phyloP scores from a whole-genome alignment of 257 asterid genomes.

The Leptodermis oblonga region DNA sequence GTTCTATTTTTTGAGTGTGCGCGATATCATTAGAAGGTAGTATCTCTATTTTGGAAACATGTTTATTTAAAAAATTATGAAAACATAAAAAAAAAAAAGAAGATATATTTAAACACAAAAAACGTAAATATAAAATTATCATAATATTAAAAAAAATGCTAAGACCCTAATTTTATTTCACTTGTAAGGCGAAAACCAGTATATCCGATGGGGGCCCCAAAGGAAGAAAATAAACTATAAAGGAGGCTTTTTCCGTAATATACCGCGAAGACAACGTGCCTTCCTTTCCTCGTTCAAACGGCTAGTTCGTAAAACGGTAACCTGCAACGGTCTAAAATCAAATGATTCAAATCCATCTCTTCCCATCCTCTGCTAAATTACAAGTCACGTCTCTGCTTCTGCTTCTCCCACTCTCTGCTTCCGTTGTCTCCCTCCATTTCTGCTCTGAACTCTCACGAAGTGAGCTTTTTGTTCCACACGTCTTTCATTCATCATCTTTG shows the following conservation, averaged over 20 bases:
- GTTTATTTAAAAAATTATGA: too few species aligned
- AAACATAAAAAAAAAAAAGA: too few species aligned
- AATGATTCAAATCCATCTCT: conserved; percentile 27
- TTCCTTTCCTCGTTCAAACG: conserved; percentile 33
- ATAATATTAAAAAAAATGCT: too few species aligned
- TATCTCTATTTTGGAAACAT: too few species aligned
- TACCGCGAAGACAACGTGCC: not conserved
- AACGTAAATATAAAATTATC: too few species aligned
- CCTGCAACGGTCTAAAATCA: conserved; percentile 49
- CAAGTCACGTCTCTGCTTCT: conserved; percentile 17
- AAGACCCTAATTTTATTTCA: too few species aligned
- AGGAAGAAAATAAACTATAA: not conserved
- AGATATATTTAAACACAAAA: too few species aligned
- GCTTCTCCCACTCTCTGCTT: not conserved
- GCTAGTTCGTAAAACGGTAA: conserved; percentile 42
- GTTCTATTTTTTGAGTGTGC: too few species aligned
- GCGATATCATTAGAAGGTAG: too few species aligned
- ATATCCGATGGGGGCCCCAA: not conserved
- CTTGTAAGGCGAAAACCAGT: not conserved
- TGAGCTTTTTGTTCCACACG: conserved; percentile 14
- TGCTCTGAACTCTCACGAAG: not conserved
- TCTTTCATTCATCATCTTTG: conserved; percentile 15
- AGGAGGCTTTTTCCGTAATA: not conserved
- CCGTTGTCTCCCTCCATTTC: not conserved
- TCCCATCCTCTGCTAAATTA: conserved; percentile 33